phyloP scores from a whole-genome alignment of 1,284 basidiomycete species.

The Naganishia sp. region DNA sequence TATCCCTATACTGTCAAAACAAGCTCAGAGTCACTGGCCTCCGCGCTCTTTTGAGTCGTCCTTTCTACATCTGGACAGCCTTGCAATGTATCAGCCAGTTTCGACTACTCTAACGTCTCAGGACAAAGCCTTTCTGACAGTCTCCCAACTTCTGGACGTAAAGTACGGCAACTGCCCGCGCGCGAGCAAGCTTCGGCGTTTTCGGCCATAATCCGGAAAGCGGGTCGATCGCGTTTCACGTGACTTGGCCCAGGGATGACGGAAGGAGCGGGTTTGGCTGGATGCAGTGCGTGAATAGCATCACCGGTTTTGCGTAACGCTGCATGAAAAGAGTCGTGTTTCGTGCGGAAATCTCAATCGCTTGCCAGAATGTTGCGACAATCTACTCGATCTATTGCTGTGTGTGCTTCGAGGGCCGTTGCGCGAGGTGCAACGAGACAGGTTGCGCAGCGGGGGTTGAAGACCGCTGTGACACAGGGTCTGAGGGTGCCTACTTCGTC shows the following conservation, averaged over 20 bases:
- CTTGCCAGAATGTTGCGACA: slow-evolving; percentile 43
- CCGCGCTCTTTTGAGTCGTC: too few relatives aligned
- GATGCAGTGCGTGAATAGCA: neutral
- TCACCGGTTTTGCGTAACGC: too few relatives aligned
- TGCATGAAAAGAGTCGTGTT: neutral
- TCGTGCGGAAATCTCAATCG: slow-evolving; percentile 1
- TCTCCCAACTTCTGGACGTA: too few relatives aligned
- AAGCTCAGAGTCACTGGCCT: too few relatives aligned
- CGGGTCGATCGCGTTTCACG: slow-evolving; percentile 21
- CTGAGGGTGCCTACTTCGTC: slow-evolving; percentile 6
- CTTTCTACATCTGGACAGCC: too few relatives aligned
- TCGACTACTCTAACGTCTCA: too few relatives aligned
- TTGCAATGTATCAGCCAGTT: too few relatives aligned
- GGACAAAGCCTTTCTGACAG: too few relatives aligned
- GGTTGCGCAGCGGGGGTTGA: slow-evolving; percentile 30
- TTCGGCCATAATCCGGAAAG: slow-evolving; percentile 14
- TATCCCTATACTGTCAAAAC: neutral
- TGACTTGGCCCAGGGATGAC: slow-evolving; percentile 17
- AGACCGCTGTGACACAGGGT: slow-evolving; percentile 19
- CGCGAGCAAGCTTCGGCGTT: slow-evolving; percentile 10
- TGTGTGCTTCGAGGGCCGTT: slow-evolving; percentile 26
- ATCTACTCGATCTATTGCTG: slow-evolving; percentile 40
- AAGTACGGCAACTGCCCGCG: too few relatives aligned
- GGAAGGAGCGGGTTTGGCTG: neutral
- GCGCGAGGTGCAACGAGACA: slow-evolving; percentile 16